Evolutionary conservation across 2,329 filamentous ascomycete genomes (phyloP).

Genomic region (Hymenoscyphus linearis): DNA sequence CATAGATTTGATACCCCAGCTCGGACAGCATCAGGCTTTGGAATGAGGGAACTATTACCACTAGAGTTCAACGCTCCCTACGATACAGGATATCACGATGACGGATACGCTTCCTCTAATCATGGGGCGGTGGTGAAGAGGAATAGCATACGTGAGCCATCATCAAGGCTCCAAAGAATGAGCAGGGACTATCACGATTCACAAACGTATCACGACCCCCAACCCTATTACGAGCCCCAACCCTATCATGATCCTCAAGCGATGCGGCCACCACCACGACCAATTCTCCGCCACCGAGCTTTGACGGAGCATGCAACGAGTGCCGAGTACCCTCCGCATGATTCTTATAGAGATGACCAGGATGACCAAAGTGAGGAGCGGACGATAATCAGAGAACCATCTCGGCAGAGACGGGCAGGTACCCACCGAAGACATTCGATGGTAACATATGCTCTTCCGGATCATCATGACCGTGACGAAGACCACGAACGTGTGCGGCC

Average conservation of each 20-base stretch:
- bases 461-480: slow-evolving; percentile 2
- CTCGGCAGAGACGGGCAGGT: slow-evolving; percentile 23
- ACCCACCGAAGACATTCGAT: slow-evolving; percentile 19
- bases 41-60: slow-evolving; percentile 12
- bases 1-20: slow-evolving; percentile 22
- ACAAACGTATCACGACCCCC: background rate
- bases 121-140: slow-evolving; percentile 17
- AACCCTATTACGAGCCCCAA: slow-evolving; percentile 1
- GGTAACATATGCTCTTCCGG: slow-evolving; percentile 25
- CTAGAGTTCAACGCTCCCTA: slow-evolving; percentile 10
- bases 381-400: slow-evolving; percentile 10
- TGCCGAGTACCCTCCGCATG: background rate
- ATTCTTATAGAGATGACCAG: slow-evolving; percentile 4
- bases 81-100: slow-evolving; percentile 18
- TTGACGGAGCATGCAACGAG: slow-evolving; percentile 11
- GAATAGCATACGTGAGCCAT: slow-evolving; percentile 21
- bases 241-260: slow-evolving; percentile 19
- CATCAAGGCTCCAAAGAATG: slow-evolving; percentile 3
- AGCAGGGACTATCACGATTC: slow-evolving; percentile 11
- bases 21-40: slow-evolving; percentile 19
- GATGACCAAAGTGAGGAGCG: slow-evolving; percentile 1
- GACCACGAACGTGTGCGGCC: background rate
- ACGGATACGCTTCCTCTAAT: slow-evolving; percentile 23
- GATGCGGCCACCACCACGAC: slow-evolving; percentile 27
- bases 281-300: slow-evolving; percentile 19